Base-by-base conservation (phyloP, 768 basidiomycete species). In the Russula brevipes region DNA sequence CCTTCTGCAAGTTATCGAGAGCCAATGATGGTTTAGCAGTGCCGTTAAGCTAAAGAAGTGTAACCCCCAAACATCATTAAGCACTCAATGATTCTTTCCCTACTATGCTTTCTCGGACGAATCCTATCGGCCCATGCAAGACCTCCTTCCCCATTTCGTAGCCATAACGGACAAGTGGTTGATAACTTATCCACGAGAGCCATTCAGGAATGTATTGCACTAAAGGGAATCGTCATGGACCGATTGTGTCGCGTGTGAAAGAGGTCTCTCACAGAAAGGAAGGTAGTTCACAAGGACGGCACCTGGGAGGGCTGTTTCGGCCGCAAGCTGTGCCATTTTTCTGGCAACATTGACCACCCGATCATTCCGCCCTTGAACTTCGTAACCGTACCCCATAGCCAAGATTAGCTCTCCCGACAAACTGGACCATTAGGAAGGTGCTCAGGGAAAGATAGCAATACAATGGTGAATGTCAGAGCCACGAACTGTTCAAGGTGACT, bases 31-130 rank as follows among this genome's bases (percentile, higher is more conserved):
- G 57, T 16, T 30, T 36, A 8, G 62, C 62, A 39, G 56, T 54
- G 52, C 52, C 57, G 5, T 53, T 42, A 14, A 35, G 38, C 62
- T 63, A 46, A 5, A 4, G 12, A 5, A 38, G 10, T 11, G 30
- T 63, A 47, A 39, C n/a, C 11, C 36, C 19, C 5, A 16, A 17
- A 55, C 47, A 35, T 3, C 1, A 14, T 16, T 11, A 24, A n/a
- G 7, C 5, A 2, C 24, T 24, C 24, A 24, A 24, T 2, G 9
- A 39, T 1, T 10, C 10, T 4, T 49, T 39, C 11, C 60, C 31
- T 12, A 60, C 63, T 51, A 64, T 60, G n/a, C 52, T 44, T 33
- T 56, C 53, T 57, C 38, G 60, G 33, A 56, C 61, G 36, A 54
- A 14, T 33, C n/a, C 14, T 31, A 54, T 60, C 9, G 64, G 64